Conservation (phyloP, 768 basidiomycete genomes). For the Termitomyces sp. region DNA sequence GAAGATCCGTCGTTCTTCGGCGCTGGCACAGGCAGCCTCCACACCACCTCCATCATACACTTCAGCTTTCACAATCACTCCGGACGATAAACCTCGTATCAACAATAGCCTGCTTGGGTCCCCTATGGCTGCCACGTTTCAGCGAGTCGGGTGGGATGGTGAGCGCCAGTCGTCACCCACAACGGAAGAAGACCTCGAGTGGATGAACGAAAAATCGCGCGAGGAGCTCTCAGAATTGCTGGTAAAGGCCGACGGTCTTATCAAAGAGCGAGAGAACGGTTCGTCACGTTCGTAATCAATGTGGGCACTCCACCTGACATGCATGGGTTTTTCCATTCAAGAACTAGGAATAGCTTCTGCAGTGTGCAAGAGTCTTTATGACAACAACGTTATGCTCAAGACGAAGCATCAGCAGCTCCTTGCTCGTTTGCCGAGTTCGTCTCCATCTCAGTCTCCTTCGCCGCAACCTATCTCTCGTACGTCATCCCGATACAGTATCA, state of each 20-base stretch:
- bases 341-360: conserved; percentile 67
- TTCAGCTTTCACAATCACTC: conserved; percentile 30
- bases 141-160: conserved; percentile 20
- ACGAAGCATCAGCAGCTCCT: conserved; percentile 68
- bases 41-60: conserved; percentile 40
- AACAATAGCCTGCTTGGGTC: conserved; percentile 30
- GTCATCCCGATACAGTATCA: conserved; percentile 22
- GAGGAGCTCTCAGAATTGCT: conserved; percentile 70
- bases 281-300: conserved; percentile 18
- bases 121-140: conserved; percentile 31
- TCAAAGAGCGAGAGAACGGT: conserved; percentile 76
- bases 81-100: conserved; percentile 14
- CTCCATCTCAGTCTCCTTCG: conserved; percentile 34
- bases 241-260: conserved; percentile 66
- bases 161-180: conserved; percentile 16
- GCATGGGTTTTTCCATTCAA: conserved; percentile 16
- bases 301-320: conserved; percentile 4
- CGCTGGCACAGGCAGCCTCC: conserved; percentile 26
- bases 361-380: conserved; percentile 63
- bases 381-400: conserved; percentile 64
- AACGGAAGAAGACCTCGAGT: conserved; percentile 24
- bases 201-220: conserved; percentile 61
- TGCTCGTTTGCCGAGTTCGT: conserved; percentile 46
- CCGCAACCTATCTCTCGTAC: conserved; percentile 27
- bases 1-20: conserved; percentile 47